Percentiles rank a stretch among this genome's conserved stretches.
Conservation (phyloP, 495 filamentous ascomycete species). For the Tuber melanosporum region DNA sequence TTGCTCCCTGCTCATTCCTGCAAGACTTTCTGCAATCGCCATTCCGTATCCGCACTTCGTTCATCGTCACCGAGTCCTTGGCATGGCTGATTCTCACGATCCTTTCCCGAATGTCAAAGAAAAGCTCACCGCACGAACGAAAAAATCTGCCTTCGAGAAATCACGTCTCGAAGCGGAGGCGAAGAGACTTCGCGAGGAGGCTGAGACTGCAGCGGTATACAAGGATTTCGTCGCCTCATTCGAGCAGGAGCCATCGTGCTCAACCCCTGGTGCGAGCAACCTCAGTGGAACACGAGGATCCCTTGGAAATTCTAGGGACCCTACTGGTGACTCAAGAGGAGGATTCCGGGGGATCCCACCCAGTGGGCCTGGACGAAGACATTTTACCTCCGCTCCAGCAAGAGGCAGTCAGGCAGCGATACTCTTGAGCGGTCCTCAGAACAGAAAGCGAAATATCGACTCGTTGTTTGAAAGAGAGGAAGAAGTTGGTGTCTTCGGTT, state of each 20-base stretch:
- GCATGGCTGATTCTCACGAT: slow-evolving; percentile 16
- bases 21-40: too few relatives aligned
- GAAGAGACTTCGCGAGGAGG: slow-evolving; percentile 77
- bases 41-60: too few relatives aligned
- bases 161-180: slow-evolving; percentile 91
- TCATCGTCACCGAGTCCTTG: neutral
- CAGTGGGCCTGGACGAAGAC: slow-evolving; percentile 47
- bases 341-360: slow-evolving; percentile 37
- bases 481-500: slow-evolving; percentile 32
- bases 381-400: slow-evolving; percentile 51
- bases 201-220: slow-evolving; percentile 82
- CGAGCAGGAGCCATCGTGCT: slow-evolving; percentile 55
- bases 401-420: slow-evolving; percentile 38
- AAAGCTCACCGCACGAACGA: slow-evolving; percentile 75
- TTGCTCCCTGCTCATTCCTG: too few relatives aligned
- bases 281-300: slow-evolving; percentile 38
- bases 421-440: slow-evolving; percentile 1
- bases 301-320: slow-evolving; percentile 40
- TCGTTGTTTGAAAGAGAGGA: slow-evolving; percentile 38
- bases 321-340: slow-evolving; percentile 27
- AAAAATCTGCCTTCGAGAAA: slow-evolving; percentile 86
- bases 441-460: slow-evolving; percentile 34
- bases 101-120: slow-evolving; percentile 71
- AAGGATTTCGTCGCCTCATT: slow-evolving; percentile 89
- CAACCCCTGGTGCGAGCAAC: slow-evolving; percentile 45